Evolutionary conservation across 192 early-diverging fungal genomes (phyloP), one percentile per base, ranked within the genome.

Genomic region (Coemansia pectinata): DNA sequence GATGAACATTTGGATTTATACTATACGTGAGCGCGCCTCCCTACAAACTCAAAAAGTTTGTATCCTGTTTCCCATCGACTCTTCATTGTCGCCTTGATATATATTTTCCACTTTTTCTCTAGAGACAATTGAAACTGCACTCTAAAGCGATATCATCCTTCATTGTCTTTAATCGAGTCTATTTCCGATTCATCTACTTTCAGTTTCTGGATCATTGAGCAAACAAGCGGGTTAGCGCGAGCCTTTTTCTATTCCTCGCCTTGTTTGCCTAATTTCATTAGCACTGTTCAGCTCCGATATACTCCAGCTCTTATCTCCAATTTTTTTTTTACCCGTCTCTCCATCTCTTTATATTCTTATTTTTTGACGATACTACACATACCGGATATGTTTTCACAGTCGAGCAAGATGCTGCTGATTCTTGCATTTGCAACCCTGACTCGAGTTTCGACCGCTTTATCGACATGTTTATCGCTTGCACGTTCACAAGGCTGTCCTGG

Each of bases 401-500:
- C 57, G 52, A 52, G 45, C 67, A 69, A 45, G 41, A 64, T 70
- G 47, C 19, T 55, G 39, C 50, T 69, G 17, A 63, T 40, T 5
- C n/a, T 66, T 41, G 66, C 65, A 19, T 59, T 67, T 63, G 64
- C 55, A 15, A 38, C 12, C 6, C 15, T 81, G 8, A 59, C 67
- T 21, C 39, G 60, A 17, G 34, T 55, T 31, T 34, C 67, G 4
- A 21, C 19, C 0, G 42, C 64, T 36, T 47, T 40, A 15, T 48
- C 65, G n/a, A 65, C 33, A 29, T 83, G 80, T 38, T 21, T 83
- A 36, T 78, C 80, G 39, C 76, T 83, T 29, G 64, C 33, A n/a
- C 61, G 48, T 23, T 84, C 81, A 42, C 76, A 78, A 40, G 76
- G 70, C n/a, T 84, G 81, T 23, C 81, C 81, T 8, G 81, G 81